Conservation (phyloP, 2,329 filamentous ascomycete genomes). For the Ascochyta lentis region DNA sequence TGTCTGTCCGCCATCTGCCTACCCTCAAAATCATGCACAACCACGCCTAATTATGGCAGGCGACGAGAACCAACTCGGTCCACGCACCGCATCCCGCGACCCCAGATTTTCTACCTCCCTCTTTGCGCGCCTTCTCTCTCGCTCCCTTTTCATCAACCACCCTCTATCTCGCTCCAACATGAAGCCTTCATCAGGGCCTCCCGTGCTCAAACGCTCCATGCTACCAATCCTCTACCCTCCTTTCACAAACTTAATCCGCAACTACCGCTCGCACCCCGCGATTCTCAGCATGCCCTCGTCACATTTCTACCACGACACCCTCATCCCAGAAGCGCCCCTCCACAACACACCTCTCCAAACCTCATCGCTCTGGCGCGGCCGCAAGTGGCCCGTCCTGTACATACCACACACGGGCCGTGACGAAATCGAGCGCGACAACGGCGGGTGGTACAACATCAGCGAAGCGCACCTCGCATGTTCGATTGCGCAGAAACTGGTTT, state of each 20-base stretch:
- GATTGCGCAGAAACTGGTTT: constrained; percentile 37
- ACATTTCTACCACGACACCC: constrained; percentile 55
- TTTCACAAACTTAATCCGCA: constrained; percentile 54
- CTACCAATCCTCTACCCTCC: constrained; percentile 52
- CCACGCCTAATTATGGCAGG: constrained; percentile 56
- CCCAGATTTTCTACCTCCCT: constrained; percentile 47
- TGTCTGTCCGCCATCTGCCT: constrained; percentile 44
- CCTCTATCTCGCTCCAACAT: constrained; percentile 48
- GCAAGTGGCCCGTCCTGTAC: constrained; percentile 54
- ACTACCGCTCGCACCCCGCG: constrained; percentile 56
- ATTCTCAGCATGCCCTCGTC: constrained; percentile 52
- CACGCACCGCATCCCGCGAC: constrained; percentile 47
- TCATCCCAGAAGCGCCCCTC: constrained; percentile 49
- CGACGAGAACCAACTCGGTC: constrained; percentile 55
- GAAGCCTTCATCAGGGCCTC: constrained; percentile 32
- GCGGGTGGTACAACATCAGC: constrained; percentile 47
- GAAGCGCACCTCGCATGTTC: constrained; percentile 43
- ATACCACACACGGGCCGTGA: constrained; percentile 47
- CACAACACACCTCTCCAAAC: constrained; percentile 32
- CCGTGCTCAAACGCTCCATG: constrained; percentile 41
- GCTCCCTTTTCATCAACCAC: constrained; percentile 49
- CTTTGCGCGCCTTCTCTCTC: constrained; percentile 51
- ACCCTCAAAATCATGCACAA: constrained; percentile 25
- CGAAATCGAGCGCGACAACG: constrained; percentile 51
- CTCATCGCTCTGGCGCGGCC: constrained; percentile 47